These are phyloP conservation scores for Diplodia seriata DNA, from an alignment of 2,329 filamentous ascomycete species.

Conservation along the genomic window DNA sequence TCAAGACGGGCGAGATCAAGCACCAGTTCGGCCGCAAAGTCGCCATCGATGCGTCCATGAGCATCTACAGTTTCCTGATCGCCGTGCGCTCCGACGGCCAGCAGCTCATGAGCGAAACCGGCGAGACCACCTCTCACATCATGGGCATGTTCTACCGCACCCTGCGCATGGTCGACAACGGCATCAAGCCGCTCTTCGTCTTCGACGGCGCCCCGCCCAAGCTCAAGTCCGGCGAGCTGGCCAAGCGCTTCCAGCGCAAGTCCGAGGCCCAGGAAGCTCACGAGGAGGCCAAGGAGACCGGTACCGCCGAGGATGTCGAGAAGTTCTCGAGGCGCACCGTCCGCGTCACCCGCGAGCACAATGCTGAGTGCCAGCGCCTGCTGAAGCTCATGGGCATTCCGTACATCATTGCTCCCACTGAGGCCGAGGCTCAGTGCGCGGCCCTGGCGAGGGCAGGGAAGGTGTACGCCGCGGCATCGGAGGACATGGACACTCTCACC, in stretches of 20 bases:
- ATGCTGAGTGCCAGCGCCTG: slow-evolving; percentile 88
- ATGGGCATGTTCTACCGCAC: slow-evolving; percentile 99
- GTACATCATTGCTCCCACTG: slow-evolving; percentile 92
- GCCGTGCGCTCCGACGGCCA: slow-evolving; percentile 96
- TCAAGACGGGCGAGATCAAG: slow-evolving; percentile 98
- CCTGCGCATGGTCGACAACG: slow-evolving; percentile 96
- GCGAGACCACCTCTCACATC: slow-evolving; percentile 95
- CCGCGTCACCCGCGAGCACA: slow-evolving; percentile 94
- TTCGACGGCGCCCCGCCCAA: slow-evolving; percentile 97
- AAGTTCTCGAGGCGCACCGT: slow-evolving; percentile 96
- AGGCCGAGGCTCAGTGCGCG: slow-evolving; percentile 96
- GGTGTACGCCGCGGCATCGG: slow-evolving; percentile 94
- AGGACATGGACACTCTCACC: slow-evolving; percentile 98
- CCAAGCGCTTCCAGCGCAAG: slow-evolving; percentile 95
- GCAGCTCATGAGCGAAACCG: slow-evolving; percentile 91
- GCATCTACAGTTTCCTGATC: slow-evolving; percentile 98
- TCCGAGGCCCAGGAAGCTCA: slow-evolving; percentile 87
- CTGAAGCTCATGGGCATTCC: slow-evolving; percentile 96
- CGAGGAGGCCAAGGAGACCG: slow-evolving; percentile 96
- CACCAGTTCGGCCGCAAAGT: slow-evolving; percentile 98
- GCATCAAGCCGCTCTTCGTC: slow-evolving; percentile 97
- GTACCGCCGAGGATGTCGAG: slow-evolving; percentile 96
- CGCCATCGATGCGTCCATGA: slow-evolving; percentile 93
- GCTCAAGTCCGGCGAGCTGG: slow-evolving; percentile 95
- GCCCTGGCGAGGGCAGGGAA: slow-evolving; percentile 88